phyloP scores from a whole-genome alignment of 2,329 filamentous ascomycete genomes.

The Fusarium tjaetaba region DNA sequence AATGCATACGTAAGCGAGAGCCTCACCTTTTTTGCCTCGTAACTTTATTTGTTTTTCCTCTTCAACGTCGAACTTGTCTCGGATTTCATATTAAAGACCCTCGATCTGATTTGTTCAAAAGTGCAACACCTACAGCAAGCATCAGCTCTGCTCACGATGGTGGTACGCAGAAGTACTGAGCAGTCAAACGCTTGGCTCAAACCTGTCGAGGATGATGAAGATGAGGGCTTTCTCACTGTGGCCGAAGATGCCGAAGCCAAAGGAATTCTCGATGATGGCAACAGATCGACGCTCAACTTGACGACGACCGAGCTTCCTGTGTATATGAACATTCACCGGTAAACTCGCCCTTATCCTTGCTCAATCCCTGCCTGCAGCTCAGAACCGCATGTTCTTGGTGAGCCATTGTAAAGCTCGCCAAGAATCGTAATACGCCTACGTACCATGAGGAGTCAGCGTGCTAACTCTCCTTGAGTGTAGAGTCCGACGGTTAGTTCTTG shows the following conservation, averaged over 20 bases:
- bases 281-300: slow-evolving; percentile 38
- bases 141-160: slow-evolving; percentile 14
- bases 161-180: slow-evolving; percentile 35
- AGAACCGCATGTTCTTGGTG: not conserved
- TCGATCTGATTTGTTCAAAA: not conserved
- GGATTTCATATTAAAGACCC: not conserved
- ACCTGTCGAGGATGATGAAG: slow-evolving; percentile 41
- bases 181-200: slow-evolving; percentile 39
- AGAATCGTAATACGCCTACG: not conserved
- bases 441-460: slow-evolving; percentile 11
- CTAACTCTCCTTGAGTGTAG: slow-evolving; percentile 42
- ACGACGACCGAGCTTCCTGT: slow-evolving; percentile 37
- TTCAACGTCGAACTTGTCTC: slow-evolving; percentile 3
- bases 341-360: slow-evolving; percentile 23
- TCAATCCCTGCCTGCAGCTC: not conserved
- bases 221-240: slow-evolving; percentile 39
- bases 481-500: slow-evolving; percentile 43
- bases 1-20: slow-evolving; percentile 20
- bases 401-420: not conserved
- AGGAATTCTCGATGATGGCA: slow-evolving; percentile 40
- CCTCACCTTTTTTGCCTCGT: slow-evolving; percentile 2
- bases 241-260: slow-evolving; percentile 41
- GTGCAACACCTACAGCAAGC: not conserved
- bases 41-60: slow-evolving; percentile 1
- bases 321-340: slow-evolving; percentile 46